phyloP scores from a whole-genome alignment of 768 basidiomycete species.

The Rhodotorula kratochvilovae region DNA sequence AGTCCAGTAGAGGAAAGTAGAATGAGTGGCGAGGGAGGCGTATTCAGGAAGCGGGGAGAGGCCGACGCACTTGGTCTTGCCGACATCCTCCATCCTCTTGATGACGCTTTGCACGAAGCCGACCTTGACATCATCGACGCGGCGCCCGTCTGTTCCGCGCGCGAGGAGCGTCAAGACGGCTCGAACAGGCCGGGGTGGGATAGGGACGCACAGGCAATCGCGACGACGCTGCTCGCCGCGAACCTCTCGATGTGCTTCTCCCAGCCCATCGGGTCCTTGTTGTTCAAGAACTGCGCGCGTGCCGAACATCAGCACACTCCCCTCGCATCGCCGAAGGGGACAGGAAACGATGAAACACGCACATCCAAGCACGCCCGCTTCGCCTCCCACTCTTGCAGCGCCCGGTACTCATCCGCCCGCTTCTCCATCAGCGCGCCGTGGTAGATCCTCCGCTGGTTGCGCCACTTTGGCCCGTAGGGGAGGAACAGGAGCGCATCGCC shows the following conservation, averaged over 20 bases:
- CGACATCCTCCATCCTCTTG: conserved; percentile 14
- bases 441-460: conserved; percentile 22
- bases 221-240: conserved; percentile 10
- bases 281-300: not conserved
- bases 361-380: conserved; percentile 19
- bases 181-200: too few relatives aligned
- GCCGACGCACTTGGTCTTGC: not conserved
- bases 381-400: conserved; percentile 26
- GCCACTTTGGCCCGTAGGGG: conserved; percentile 21
- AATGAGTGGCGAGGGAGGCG: too few relatives aligned
- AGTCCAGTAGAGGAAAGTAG: too few relatives aligned
- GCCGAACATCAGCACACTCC: not conserved
- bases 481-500: conserved; percentile 10
- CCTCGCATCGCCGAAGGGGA: too few relatives aligned
- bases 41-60: not conserved
- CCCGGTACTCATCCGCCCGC: conserved; percentile 13
- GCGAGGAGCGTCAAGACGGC: not conserved
- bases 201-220: not conserved
- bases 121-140: conserved; percentile 12
- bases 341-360: not conserved
- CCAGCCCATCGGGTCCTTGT: conserved; percentile 1
- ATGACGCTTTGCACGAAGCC: conserved; percentile 18
- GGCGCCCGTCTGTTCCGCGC: not conserved
- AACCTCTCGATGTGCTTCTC: conserved; percentile 27
- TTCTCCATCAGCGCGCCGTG: conserved; percentile 23